phyloP scores from a whole-genome alignment of 2,329 filamentous ascomycete genomes.

The Cordyceps sp. region DNA sequence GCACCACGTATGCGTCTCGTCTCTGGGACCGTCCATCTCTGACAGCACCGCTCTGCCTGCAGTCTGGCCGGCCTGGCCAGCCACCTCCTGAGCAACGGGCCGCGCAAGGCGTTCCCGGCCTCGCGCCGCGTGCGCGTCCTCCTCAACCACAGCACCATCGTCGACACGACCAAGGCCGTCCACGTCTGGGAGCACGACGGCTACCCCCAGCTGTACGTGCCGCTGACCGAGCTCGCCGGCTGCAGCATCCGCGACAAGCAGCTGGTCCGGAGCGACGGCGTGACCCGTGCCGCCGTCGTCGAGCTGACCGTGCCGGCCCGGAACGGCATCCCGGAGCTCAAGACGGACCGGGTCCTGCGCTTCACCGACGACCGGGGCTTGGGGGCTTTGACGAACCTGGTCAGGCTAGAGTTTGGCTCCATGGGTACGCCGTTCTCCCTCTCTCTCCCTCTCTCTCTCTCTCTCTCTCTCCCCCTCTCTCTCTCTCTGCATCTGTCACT shows the following conservation, averaged over 20 bases:
- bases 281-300: conserved; percentile 14
- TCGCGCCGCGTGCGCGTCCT: conserved; percentile 17
- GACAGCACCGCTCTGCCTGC: neutral
- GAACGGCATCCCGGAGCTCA: conserved; percentile 9
- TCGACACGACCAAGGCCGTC: conserved; percentile 19
- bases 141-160: conserved; percentile 14
- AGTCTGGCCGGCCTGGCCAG: conserved; percentile 13
- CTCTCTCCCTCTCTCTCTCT: accelerated
- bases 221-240: conserved; percentile 11
- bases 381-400: conserved; percentile 14
- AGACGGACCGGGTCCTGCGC: conserved; percentile 17
- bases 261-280: conserved; percentile 10
- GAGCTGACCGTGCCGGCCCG: conserved; percentile 12
- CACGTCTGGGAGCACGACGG: conserved; percentile 28
- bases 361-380: conserved; percentile 21
- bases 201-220: conserved; percentile 30
- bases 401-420: conserved; percentile 18
- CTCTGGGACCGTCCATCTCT: too few species aligned
- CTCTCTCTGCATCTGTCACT: too few species aligned
- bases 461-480: too few species aligned
- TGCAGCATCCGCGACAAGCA: conserved; percentile 11
- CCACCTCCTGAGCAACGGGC: conserved; percentile 11
- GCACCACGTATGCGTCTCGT: too few species aligned
- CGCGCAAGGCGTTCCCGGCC: conserved; percentile 8
- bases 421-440: conserved; percentile 11